A percentile compares a stretch with the other conserved stretches of the same genome.
These are phyloP conservation scores for Mucor irregularis DNA, from an alignment of 371 early-diverging fungal species.

Conservation along the genomic window DNA sequence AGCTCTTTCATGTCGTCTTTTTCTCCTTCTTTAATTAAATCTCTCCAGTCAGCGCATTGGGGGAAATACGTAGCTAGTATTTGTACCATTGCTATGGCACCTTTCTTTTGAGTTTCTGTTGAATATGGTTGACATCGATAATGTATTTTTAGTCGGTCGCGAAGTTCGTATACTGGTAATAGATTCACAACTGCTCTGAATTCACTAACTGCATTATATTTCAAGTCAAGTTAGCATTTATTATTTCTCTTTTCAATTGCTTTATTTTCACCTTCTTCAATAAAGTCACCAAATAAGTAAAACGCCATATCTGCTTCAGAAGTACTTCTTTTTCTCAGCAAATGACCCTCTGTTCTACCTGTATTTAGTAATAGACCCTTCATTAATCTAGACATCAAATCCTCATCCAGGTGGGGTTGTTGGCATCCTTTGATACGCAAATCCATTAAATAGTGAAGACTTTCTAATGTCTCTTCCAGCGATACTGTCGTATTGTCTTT, in stretches of 20 bases:
- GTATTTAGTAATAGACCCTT: neutral
- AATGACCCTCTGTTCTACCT: neutral
- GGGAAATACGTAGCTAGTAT: conserved; percentile 49
- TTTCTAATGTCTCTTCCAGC: neutral
- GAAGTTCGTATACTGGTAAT: conserved; percentile 77
- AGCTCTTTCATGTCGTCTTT: conserved; percentile 73
- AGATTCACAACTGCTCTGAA: conserved; percentile 81
- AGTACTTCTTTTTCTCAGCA: neutral
- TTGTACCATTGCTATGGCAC: conserved; percentile 73
- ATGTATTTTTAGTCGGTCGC: conserved; percentile 74
- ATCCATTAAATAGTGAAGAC: neutral
- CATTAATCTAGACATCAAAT: neutral
- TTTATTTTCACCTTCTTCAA: conserved; percentile 1
- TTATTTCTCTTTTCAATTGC: too few relatives aligned
- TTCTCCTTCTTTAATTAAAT: conserved; percentile 78
- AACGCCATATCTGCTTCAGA: conserved; percentile 2
- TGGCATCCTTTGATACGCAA: neutral
- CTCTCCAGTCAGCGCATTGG: conserved; percentile 84
- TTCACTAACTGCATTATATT: conserved; percentile 27
- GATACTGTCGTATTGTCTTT: neutral
- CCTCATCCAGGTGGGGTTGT: neutral
- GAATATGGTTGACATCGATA: conserved; percentile 72
- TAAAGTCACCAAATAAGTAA: conserved; percentile 1
- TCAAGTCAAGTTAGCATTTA: too few relatives aligned
- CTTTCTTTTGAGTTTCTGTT: conserved; percentile 63